phyloP scores from a whole-genome alignment of 2,329 filamentous ascomycete genomes.

The Colletotrichum sp. region DNA sequence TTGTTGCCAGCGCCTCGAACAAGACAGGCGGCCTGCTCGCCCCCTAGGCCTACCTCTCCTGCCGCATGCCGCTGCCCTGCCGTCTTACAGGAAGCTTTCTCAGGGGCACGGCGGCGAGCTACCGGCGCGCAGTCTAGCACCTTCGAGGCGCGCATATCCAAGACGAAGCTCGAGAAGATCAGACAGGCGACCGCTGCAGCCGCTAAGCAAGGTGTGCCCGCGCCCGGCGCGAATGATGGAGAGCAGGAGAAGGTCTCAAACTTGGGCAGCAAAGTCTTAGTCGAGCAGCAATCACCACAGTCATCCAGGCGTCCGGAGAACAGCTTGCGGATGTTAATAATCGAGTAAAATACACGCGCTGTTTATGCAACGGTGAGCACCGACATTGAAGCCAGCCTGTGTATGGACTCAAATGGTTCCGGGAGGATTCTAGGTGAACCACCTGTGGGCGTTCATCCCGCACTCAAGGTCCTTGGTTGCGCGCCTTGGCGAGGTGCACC shows the following conservation, averaged over 20 bases:
- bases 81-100: conserved; percentile 82
- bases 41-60: conserved; percentile 86
- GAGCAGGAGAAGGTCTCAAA: conserved; percentile 45
- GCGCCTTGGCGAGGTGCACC: too few species aligned
- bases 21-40: conserved; percentile 93
- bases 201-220: conserved; percentile 11
- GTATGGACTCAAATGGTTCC: too few species aligned
- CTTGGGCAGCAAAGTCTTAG: too few species aligned
- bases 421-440: neutral
- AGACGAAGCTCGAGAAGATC: conserved; percentile 34
- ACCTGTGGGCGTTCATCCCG: neutral
- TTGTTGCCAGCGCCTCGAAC: conserved; percentile 89
- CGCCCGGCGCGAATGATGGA: neutral
- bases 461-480: too few species aligned
- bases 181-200: conserved; percentile 23
- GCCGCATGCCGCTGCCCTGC: conserved; percentile 86
- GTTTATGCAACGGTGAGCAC: too few species aligned
- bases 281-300: neutral
- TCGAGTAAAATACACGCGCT: neutral
- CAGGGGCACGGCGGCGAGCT: conserved; percentile 79
- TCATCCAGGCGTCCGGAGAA: neutral
- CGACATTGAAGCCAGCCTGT: too few species aligned
- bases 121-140: conserved; percentile 77
- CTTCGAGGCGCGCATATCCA: conserved; percentile 44
- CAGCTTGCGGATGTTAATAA: neutral